phyloP scores from a whole-genome alignment of 805 yeast genomes.

The Lachancea kluyveri region DNA sequence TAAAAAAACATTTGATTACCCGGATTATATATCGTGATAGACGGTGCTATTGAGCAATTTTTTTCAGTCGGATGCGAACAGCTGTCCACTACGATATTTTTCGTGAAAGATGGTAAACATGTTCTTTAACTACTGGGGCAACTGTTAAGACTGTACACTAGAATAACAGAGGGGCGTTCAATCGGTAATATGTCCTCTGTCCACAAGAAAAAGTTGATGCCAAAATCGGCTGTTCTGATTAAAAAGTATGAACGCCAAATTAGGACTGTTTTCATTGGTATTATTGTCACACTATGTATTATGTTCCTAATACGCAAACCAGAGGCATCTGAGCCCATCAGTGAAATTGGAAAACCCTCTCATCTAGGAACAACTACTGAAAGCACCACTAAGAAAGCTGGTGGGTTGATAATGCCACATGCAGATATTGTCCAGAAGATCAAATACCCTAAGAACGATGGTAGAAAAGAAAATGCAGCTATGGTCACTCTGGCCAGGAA shows the following conservation, averaged over 20 bases:
- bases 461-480: constrained; percentile 50
- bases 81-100: too few species aligned
- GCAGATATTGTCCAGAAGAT: constrained; percentile 28
- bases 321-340: not conserved
- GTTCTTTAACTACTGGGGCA: too few species aligned
- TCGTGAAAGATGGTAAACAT: too few species aligned
- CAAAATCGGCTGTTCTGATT: constrained; percentile 26
- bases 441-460: constrained; percentile 27
- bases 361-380: too few species aligned
- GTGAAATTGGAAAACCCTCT: not conserved
- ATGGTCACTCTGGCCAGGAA: constrained; percentile 68
- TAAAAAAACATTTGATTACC: too few species aligned
- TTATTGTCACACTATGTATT: constrained; percentile 15
- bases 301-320: constrained; percentile 7
- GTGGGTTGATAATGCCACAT: constrained; percentile 17
- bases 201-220: constrained; percentile 26
- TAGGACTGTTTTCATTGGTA: constrained; percentile 16
- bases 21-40: too few species aligned
- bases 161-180: too few species aligned
- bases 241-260: constrained; percentile 25
- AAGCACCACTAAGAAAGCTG: not conserved
- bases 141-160: too few species aligned
- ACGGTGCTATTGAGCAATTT: too few species aligned
- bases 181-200: constrained; percentile 10
- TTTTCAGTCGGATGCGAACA: too few species aligned